These are phyloP conservation scores for Spinacia oleracea DNA, from an alignment of 179 eudicot genomes.

Conservation along the genomic window DNA sequence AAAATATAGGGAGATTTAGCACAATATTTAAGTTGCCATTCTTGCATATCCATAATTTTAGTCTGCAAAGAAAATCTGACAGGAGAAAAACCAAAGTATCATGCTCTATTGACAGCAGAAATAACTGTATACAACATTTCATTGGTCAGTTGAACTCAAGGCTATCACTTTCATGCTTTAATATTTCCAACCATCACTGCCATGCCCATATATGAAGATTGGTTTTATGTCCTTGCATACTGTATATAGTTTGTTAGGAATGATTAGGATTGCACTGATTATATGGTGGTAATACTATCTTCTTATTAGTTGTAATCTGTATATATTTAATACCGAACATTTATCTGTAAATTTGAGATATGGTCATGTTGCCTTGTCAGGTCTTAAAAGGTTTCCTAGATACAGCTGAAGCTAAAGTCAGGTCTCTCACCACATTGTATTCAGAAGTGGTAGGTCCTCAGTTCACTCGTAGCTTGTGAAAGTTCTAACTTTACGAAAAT, in stretches of 20 bases:
- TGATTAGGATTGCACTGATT: neutral
- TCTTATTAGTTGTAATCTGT: neutral
- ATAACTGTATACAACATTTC: neutral
- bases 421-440: constrained; percentile 84
- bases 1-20: neutral
- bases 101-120: neutral
- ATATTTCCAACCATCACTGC: neutral
- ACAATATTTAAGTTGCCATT: neutral
- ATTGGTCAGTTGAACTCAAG: neutral
- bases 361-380: constrained; percentile 35
- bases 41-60: neutral
- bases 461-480: constrained; percentile 4
- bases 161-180: neutral
- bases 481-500: neutral
- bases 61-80: neutral
- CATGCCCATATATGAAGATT: neutral
- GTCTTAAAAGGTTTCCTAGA: constrained; percentile 87
- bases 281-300: neutral
- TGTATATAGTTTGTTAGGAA: neutral
- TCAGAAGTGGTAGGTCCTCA: constrained; percentile 80
- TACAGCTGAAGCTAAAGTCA: constrained; percentile 94
- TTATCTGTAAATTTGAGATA: neutral
- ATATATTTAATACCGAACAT: too few relatives aligned
- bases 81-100: neutral
- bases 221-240: neutral